These are phyloP conservation scores for Metarhizium anisopliae DNA, from an alignment of 2,329 filamentous ascomycete species.

Conservation along the genomic window DNA sequence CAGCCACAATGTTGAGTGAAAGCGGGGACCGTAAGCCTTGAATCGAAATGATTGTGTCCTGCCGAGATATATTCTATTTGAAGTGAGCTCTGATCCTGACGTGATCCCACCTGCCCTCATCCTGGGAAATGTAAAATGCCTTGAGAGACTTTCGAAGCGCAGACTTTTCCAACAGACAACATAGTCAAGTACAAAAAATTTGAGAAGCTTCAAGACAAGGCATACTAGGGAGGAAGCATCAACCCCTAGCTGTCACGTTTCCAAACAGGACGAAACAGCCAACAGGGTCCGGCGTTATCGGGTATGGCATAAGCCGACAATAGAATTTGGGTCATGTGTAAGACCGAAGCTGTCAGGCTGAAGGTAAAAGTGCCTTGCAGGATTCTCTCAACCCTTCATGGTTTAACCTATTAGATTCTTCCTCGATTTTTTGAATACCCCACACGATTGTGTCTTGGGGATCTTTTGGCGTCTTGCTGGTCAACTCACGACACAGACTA, in stretches of 20 bases:
- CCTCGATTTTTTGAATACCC: neutral
- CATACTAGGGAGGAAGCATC: neutral
- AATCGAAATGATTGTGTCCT: neutral
- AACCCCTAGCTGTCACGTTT: neutral
- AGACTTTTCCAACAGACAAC: neutral
- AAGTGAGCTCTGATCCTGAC: neutral
- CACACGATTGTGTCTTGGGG: neutral
- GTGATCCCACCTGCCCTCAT: neutral
- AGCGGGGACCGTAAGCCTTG: neutral
- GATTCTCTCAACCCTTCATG: neutral
- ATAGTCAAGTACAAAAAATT: neutral
- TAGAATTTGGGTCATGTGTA: neutral
- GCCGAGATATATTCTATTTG: neutral
- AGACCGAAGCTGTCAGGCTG: neutral
- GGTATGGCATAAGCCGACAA: neutral
- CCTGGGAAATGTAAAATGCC: neutral
- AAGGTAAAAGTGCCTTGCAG: neutral
- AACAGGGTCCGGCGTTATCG: neutral
- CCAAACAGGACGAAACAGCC: neutral
- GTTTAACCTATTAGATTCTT: neutral
- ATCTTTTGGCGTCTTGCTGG: neutral
- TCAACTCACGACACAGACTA: neutral
- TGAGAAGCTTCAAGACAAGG: neutral
- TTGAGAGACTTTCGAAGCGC: neutral
- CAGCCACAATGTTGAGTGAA: neutral